phyloP scores from a whole-genome alignment of 768 basidiomycete species.

The Gautieria morchelliformis region DNA sequence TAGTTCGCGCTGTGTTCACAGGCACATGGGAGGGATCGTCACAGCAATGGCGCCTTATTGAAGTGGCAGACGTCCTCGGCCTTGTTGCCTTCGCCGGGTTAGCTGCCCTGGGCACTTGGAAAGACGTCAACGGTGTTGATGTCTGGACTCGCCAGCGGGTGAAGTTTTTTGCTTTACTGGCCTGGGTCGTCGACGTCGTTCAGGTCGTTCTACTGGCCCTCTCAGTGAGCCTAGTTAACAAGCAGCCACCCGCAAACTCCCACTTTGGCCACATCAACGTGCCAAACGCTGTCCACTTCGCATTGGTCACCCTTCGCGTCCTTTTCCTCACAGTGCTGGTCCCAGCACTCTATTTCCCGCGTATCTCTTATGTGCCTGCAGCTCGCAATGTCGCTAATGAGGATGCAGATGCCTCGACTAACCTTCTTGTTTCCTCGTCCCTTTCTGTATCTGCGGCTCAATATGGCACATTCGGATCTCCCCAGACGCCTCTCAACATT shows the following conservation, averaged over 20 bases:
- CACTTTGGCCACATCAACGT: constrained; percentile 19
- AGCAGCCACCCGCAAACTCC: constrained; percentile 1
- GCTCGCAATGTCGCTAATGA: constrained; percentile 23
- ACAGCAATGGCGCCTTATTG: constrained; percentile 27
- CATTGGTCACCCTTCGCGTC: constrained; percentile 56
- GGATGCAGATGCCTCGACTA: constrained; percentile 36
- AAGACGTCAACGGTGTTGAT: constrained; percentile 60
- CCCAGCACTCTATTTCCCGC: constrained; percentile 51
- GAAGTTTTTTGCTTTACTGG: constrained; percentile 41
- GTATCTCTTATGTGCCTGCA: constrained; percentile 50
- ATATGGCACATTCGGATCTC: constrained; percentile 68
- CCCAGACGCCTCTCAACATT: constrained; percentile 42
- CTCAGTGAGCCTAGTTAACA: constrained; percentile 12
- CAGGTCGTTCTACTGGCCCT: constrained; percentile 48
- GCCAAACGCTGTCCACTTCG: constrained; percentile 36
- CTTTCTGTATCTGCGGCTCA: constrained; percentile 36
- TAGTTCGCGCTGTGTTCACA: constrained; percentile 52
- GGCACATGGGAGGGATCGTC: constrained; percentile 45
- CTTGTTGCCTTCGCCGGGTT: constrained; percentile 62
- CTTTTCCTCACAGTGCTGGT: constrained; percentile 54
- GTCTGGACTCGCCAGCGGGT: constrained; percentile 58
- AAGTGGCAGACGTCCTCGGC: constrained; percentile 41
- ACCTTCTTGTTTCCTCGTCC: constrained; percentile 37
- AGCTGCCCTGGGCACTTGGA: constrained; percentile 69
- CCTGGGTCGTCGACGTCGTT: constrained; percentile 50